Evolutionary conservation across 148 eudicot species (phyloP).

Genomic region (Spergularia marina): DNA sequence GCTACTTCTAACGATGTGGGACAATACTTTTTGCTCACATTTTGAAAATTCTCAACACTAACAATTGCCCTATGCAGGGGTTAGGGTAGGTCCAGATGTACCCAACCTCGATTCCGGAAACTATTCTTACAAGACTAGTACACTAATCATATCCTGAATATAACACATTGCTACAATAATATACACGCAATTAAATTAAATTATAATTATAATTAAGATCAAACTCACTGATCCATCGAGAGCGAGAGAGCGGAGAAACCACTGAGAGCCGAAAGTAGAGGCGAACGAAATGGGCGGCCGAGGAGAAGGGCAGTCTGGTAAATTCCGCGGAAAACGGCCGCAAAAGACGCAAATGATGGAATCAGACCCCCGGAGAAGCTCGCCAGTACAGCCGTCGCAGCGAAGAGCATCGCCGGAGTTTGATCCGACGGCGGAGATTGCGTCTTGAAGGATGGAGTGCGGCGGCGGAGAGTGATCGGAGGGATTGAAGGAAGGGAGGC

Average conservation of each 20-base stretch:
- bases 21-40: too few species aligned
- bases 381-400: conserved; percentile 51
- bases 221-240: conserved; percentile 78
- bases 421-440: conserved; percentile 41
- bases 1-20: too few species aligned
- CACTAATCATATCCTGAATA: too few species aligned
- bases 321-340: conserved; percentile 25
- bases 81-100: neutral
- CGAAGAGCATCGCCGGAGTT: conserved; percentile 35
- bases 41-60: too few species aligned
- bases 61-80: neutral
- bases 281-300: conserved; percentile 46
- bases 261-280: conserved; percentile 52
- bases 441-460: conserved; percentile 37
- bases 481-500: conserved; percentile 42
- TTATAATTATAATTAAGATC: neutral
- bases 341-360: conserved; percentile 64
- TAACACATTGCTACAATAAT: neutral
- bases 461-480: conserved; percentile 35
- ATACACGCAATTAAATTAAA: neutral
- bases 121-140: neutral
- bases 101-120: neutral
- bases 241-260: conserved; percentile 60
- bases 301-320: neutral
- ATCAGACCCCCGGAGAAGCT: conserved; percentile 49